Evolutionary conservation across 768 basidiomycete species (phyloP), one percentile per base, ranked within the genome.

Genomic region (Clathrus columnatus): DNA sequence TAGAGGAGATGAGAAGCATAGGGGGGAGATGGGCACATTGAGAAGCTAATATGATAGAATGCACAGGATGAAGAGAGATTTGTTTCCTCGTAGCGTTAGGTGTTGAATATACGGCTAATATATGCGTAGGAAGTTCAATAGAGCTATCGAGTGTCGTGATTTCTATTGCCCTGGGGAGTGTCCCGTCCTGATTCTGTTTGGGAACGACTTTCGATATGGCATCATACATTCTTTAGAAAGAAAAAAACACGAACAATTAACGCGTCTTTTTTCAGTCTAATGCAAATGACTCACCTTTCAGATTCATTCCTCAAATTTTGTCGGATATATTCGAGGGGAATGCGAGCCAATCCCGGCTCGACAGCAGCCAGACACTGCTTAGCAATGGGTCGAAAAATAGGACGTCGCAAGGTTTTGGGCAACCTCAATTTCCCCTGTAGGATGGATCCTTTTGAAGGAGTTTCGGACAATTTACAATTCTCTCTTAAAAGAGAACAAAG

Each of bases 401-500:
- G 85, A 11, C 84, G 78, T 29, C 77, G 72, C 49, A 89, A 81
- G 36, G 73, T 79, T 53, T 85, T 79, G n/a, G 86, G 87, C 21
- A 89, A 18, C 16, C 21, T 23, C 4, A 47, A 16, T 28, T 28
- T 47, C 26, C 26, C 2, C 17, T 14, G 46, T 18, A 28, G 18
- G 16, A 11, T 20, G 2, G 20, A 11, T 23, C 26, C 26, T 23
- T 28, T 47, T 23, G 46, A 47, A 2, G 18, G 11, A 47, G 11
- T 47, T 28, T 2, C 2, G 10, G 36, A 14, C n/a, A 36, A 11
- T 14, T n/a, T 36, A n/a, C 36, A 36, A 36, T 36, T 4, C 36
- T 36, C 36, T 36, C 36, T 36, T 36, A 36, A 36, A 2, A 36
- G 36, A 36, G 36, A 36, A 36, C 36, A 36, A 36, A 36, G 36